Evolutionary conservation across 1,284 basidiomycete species (phyloP).

Genomic region (Apiotrichum sp.): DNA sequence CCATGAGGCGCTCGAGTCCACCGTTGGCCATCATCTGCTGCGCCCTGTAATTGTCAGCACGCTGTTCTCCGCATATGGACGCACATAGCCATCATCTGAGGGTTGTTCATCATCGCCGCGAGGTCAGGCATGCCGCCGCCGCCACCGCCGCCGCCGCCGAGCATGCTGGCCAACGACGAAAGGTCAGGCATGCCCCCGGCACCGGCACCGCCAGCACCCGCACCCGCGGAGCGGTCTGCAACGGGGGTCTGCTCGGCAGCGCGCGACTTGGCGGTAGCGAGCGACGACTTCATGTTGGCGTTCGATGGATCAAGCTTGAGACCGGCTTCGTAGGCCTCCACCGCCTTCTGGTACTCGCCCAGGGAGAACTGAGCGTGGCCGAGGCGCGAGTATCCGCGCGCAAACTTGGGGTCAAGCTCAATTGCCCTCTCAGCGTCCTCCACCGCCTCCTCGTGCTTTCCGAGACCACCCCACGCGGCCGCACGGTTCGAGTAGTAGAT

Average conservation of each 20-base stretch:
- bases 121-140: conserved; percentile 78
- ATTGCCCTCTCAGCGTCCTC: conserved; percentile 84
- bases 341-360: conserved; percentile 71
- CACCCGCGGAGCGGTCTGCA: conserved; percentile 22
- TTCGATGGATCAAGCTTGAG: conserved; percentile 81
- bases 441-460: conserved; percentile 77
- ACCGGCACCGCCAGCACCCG: conserved; percentile 36
- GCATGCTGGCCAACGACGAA: conserved; percentile 32
- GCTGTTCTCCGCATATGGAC: no score
- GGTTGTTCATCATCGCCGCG: conserved; percentile 81
- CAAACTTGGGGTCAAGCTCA: conserved; percentile 76
- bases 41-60: conserved; percentile 51
- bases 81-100: conserved; percentile 75
- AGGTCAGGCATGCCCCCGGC: conserved; percentile 61
- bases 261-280: conserved; percentile 73
- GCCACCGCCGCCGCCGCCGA: conserved; percentile 53
- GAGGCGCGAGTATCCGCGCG: conserved; percentile 91
- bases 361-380: conserved; percentile 92
- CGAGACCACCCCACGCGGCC: conserved; percentile 87
- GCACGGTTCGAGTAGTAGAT: conserved; percentile 92
- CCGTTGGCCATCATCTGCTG: conserved; percentile 89
- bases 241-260: conserved; percentile 41
- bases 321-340: conserved; percentile 80
- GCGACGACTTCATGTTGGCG: conserved; percentile 72
- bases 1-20: conserved; percentile 78